Evolutionary conservation across 306 rosid genomes (phyloP).

Genomic region (Cyamopsis tetragonoloba): DNA sequence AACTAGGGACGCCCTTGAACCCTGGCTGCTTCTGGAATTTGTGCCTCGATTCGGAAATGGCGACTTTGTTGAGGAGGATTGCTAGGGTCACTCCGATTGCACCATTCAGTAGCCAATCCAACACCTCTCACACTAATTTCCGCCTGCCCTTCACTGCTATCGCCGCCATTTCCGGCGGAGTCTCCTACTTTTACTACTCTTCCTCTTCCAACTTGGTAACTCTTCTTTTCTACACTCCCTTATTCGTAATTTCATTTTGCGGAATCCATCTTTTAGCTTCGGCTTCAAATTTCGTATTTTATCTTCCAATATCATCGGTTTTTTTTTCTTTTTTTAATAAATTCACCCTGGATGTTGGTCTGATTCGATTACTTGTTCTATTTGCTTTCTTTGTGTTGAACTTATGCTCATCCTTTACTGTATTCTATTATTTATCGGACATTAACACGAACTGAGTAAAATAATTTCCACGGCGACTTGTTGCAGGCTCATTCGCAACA

Average conservation of each 20-base stretch:
- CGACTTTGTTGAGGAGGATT: conserved; percentile 59
- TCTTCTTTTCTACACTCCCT: neutral
- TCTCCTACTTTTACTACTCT: conserved; percentile 57
- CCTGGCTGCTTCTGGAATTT: neutral
- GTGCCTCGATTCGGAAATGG: conserved; percentile 42
- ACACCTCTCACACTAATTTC: conserved; percentile 33
- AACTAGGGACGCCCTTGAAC: neutral
- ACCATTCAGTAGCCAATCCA: conserved; percentile 49
- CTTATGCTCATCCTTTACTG: neutral
- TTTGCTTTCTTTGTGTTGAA: too few relatives aligned
- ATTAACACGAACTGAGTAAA: neutral
- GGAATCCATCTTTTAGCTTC: too few relatives aligned
- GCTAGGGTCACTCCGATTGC: conserved; percentile 57
- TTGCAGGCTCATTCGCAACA: conserved; percentile 30
- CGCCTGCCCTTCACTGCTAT: conserved; percentile 62
- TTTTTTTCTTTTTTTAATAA: neutral
- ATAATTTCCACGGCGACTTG: neutral
- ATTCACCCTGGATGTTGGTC: neutral
- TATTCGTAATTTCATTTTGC: neutral
- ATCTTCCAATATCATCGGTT: too few relatives aligned
- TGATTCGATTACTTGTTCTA: neutral
- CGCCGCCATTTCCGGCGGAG: conserved; percentile 83
- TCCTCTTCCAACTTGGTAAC: conserved; percentile 64
- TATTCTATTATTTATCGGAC: too few relatives aligned
- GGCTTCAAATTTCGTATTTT: too few relatives aligned